Percentiles rank a stretch among this genome's conserved stretches.
phyloP scores from a whole-genome alignment of 805 yeast genomes.

The Yarrowia sp. region DNA sequence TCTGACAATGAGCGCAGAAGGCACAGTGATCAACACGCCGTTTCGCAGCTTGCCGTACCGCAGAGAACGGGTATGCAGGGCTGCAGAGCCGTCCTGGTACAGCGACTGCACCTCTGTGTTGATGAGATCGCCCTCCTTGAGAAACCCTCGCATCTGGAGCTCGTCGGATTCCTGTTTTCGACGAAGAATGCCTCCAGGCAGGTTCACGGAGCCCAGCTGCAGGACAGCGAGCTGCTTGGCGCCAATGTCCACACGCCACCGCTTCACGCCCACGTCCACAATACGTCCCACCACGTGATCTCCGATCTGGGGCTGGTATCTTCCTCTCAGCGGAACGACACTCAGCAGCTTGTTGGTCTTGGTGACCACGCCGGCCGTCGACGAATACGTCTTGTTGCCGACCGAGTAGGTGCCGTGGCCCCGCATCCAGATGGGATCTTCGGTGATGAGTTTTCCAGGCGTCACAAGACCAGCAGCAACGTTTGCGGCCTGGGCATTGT shows the following conservation, averaged over 20 bases:
- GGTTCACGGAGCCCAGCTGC: constrained; percentile 92
- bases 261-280: constrained; percentile 88
- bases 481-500: constrained; percentile 21
- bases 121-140: constrained; percentile 94
- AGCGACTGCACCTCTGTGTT: constrained; percentile 96
- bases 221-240: constrained; percentile 91
- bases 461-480: constrained; percentile 64
- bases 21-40: constrained; percentile 82
- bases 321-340: constrained; percentile 83
- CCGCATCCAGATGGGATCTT: constrained; percentile 96
- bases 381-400: constrained; percentile 77
- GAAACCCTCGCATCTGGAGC: constrained; percentile 89
- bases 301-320: constrained; percentile 93
- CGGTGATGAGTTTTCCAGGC: constrained; percentile 96
- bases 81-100: constrained; percentile 88
- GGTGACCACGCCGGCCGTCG: constrained; percentile 90
- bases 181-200: constrained; percentile 96
- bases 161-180: constrained; percentile 95
- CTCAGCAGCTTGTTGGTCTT: constrained; percentile 86
- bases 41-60: constrained; percentile 95
- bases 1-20: constrained; percentile 80
- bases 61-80: constrained; percentile 92
- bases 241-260: constrained; percentile 98
- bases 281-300: constrained; percentile 95
- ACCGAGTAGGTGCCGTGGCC: constrained; percentile 95